Percentiles rank a stretch among this genome's conserved stretches.
phyloP scores from a whole-genome alignment of 225 moss, liverwort and hornwort species.

The Sphagnum contortum region DNA sequence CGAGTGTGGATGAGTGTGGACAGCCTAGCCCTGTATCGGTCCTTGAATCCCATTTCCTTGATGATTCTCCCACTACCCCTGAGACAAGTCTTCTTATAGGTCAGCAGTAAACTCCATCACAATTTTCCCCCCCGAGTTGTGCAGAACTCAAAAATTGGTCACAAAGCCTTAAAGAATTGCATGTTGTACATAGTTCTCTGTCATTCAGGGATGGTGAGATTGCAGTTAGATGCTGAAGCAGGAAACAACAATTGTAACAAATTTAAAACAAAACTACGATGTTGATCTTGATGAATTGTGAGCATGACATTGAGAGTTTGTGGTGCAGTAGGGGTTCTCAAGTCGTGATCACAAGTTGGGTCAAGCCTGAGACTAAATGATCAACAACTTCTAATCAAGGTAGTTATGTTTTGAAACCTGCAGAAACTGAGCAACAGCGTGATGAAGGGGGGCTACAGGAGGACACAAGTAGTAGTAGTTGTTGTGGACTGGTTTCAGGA shows the following conservation, averaged over 20 bases:
- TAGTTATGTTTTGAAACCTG: background rate
- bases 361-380: too few relatives aligned
- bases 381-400: background rate
- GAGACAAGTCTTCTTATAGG: slow-evolving; percentile 11
- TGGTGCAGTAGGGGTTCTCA: background rate
- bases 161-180: slow-evolving; percentile 19
- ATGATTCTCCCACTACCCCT: slow-evolving; percentile 38
- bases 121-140: too few relatives aligned
- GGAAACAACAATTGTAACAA: background rate
- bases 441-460: slow-evolving; percentile 7
- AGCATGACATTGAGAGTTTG: background rate
- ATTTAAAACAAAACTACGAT: background rate
- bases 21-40: slow-evolving; percentile 53
- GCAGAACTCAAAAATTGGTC: too few relatives aligned
- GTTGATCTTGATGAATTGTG: background rate
- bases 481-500: slow-evolving; percentile 1
- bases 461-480: background rate
- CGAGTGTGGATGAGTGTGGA: slow-evolving; percentile 27
- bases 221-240: background rate
- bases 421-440: slow-evolving; percentile 19
- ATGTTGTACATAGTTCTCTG: background rate
- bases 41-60: slow-evolving; percentile 37
- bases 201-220: background rate
- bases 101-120: too few relatives aligned
- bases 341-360: too few relatives aligned